Base-by-base conservation (phyloP, 2,329 filamentous ascomycete genomes). In the Alternaria brassicicola region DNA sequence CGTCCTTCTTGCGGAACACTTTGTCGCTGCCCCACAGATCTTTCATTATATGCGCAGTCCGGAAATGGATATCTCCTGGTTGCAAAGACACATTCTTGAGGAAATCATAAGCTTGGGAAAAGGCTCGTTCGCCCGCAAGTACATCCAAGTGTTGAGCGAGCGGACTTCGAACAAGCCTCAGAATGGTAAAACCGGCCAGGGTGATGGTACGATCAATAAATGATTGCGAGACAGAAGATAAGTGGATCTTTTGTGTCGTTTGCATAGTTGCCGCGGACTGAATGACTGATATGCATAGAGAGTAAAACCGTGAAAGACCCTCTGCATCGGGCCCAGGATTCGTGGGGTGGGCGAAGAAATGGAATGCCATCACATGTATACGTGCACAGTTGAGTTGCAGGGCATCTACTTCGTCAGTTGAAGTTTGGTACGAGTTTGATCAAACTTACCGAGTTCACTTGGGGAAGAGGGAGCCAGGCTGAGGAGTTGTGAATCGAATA, bases 401-500 rank as follows among this genome's bases (percentile, higher is more conserved):
- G 8, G 66, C 66, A 42, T 74, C 74, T 76, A 47, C 15, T 15
- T 25, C 15, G 53, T 74, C 38, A 75, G 68, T 12, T 35, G 25
- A 28, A 19, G 6, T 15, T 17, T 5, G 1, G 48, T 5, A 10
- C 26, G 13, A 3, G n/a, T 8, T 8, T 17, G 35, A 8, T 8
- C 7, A 25, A 6, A 66, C 70, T 58, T 63, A 76, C 73, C 71
- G 33, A 72, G 65, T n/a, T 76, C 72, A 46, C 67, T 68, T 12
- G 70, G 67, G 7, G 74, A 72, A 4, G 69, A 70, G 23, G 71
- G 56, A 4, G 65, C 69, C 35, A 76, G 38, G 35, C 63, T 71
- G 6, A 71, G 55, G 23, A 77, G 61, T 55, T 77, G 73, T 15
- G 71, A 73, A 49, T 77, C 75, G 51, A 75, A 76, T 19, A 76